Base-by-base conservation (phyloP, 306 rosid genomes). In the Prinsepia uniflora region DNA sequence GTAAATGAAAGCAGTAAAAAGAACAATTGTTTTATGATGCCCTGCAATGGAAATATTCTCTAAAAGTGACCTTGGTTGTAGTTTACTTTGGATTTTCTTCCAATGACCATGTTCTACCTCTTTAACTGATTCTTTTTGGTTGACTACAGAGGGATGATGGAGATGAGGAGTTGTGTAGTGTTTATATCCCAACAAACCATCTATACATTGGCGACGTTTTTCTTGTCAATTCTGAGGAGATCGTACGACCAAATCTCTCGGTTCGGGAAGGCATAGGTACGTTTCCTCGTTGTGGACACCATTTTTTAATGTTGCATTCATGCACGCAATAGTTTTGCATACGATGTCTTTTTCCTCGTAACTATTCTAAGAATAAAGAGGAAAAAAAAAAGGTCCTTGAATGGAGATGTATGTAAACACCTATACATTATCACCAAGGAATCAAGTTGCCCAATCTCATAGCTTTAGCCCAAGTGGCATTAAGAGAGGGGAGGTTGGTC, bases 211-310 rank as follows among this genome's bases (percentile, higher is more conserved):
- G 97, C 3, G 97, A 92, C 64, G 79, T 92, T 55, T 71, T 87
- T 63, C 86, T 92, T 75, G 89, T 92, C 11, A 89, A 86, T 75
- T 89, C 97, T 65, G 77, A 87, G 73, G 97, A 92, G 54, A 81
- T 92, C 72, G 87, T 89, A 76, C 81, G 97, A 63, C 97, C 97
- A 68, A 92, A 92, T 79, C 83, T 89, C 66, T 92, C 97, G 50
- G 87, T 92, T 66, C 91, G 97, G 67, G 97, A 92, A 87, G 97
- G 91, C 83, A 89, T 92, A 84, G 97, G 97, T 84, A 68, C 77
- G 84, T 75, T 36, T 74, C 73, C 66, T 54, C 44, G 63, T 75
- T 73, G 20, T 34, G 15, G 14, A 13, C 13, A 5, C 19, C 46
- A 9, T 52, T 36, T 63, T 10, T 19, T 53, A 13, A 30, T 59